Base-by-base conservation (phyloP, 139 green algal species). In the Deuterostichococcus epilithicus region DNA sequence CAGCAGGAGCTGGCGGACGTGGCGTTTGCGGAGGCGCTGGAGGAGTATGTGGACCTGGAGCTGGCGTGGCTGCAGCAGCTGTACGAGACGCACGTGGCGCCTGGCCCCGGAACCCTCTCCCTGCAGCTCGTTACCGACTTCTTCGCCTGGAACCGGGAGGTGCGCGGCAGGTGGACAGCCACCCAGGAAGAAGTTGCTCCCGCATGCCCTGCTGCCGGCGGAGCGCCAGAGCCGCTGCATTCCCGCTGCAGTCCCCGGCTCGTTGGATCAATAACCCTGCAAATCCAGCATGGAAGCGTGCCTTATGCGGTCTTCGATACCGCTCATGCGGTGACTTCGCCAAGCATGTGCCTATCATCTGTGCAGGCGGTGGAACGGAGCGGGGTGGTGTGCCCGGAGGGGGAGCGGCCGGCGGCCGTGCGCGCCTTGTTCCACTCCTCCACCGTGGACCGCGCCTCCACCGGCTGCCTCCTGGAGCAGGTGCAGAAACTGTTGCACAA, bases 401-500 rank as follows among this genome's bases (percentile, higher is more conserved):
- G 30, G 22, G 38, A 66, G 35, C 70, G 58, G 34, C 32, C 88
- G 0, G 15, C 73, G 23, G 76, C 76, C 59, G 75, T 84, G 68
- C 76, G 82, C 66, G 44, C 76, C 59, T 80, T 92, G 5, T 91
- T 93, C 76, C 84, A 88, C 67, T 75, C 74, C 68, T 76, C 76
- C 36, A 79, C 75, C 0, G 58, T n/a, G 38, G 28, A 63, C 26
- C 75, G 52, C 33, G 79, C 80, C 37, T 76, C 77, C 75, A 72
- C 76, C 2, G 85, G 84, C 52, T 92, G 86, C 80, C 75, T 92
- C 70, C 80, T 92, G 68, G 82, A 88, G 32, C 84, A 88, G 63
- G 69, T 86, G 25, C 65, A 32, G 30, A 34, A 52, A 18, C 45
- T 13, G 15, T 60, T 13, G 45, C n/a, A n/a, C n/a, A n/a, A n/a